Evolutionary conservation across 2,329 filamentous ascomycete genomes (phyloP).

Genomic region (Ophiostoma sp.): DNA sequence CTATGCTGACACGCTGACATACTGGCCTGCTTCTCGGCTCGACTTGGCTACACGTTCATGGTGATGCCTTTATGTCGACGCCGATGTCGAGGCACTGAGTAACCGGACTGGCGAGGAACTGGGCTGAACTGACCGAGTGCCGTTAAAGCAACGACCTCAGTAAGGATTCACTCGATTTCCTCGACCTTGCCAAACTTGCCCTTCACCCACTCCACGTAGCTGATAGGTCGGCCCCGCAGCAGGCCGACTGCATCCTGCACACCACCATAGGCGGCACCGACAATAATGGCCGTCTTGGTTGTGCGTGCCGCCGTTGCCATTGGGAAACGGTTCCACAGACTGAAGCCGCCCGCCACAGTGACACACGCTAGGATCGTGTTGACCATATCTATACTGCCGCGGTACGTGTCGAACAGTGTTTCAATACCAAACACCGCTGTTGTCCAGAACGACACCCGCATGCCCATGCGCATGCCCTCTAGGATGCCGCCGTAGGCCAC

Average conservation of each 20-base stretch:
- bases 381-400: conserved; percentile 65
- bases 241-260: conserved; percentile 70
- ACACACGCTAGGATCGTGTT: conserved; percentile 79
- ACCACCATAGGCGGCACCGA: conserved; percentile 74
- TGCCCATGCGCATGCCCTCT: conserved; percentile 72
- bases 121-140: not conserved
- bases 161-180: not conserved
- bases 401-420: conserved; percentile 73
- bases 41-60: not conserved
- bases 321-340: conserved; percentile 76
- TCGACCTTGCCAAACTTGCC: not conserved
- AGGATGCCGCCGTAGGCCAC: conserved; percentile 69
- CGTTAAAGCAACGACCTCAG: not conserved
- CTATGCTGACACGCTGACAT: not conserved
- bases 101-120: not conserved
- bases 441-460: conserved; percentile 65
- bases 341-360: conserved; percentile 80
- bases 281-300: conserved; percentile 70
- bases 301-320: conserved; percentile 70
- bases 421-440: conserved; percentile 75
- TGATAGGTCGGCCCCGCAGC: conserved; percentile 64
- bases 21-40: not conserved
- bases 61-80: not conserved
- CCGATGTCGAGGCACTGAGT: too few relatives aligned
- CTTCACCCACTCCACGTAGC: conserved; percentile 66